Percentiles rank a stretch among this genome's conserved stretches.
phyloP scores from a whole-genome alignment of 495 filamentous ascomycete species.

The Penicillium dipodomyicola region DNA sequence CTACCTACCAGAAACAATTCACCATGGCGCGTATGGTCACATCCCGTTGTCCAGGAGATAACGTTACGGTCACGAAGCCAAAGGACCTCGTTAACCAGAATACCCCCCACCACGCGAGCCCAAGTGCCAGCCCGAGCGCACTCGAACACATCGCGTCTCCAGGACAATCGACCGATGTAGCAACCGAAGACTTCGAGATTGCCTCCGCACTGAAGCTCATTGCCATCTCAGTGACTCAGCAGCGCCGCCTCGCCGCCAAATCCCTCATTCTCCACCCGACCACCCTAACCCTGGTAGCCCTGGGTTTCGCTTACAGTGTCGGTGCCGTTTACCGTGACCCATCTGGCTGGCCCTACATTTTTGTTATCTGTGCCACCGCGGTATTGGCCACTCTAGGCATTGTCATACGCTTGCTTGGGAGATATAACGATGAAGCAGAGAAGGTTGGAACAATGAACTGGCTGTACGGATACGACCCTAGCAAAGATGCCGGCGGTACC shows the following conservation, averaged over 20 bases:
- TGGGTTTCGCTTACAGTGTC: conserved; percentile 35
- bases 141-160: not conserved
- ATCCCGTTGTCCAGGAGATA: not conserved
- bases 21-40: not conserved
- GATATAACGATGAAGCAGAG: conserved; percentile 55
- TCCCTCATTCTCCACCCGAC: conserved; percentile 54
- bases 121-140: not conserved
- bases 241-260: conserved; percentile 54
- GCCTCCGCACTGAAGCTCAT: conserved; percentile 50
- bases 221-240: conserved; percentile 60
- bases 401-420: conserved; percentile 37
- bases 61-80: not conserved
- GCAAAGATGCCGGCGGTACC: not conserved
- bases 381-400: conserved; percentile 45
- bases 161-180: not conserved
- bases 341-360: conserved; percentile 17
- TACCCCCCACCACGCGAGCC: not conserved
- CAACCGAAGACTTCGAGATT: conserved; percentile 16
- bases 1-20: not conserved
- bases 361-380: conserved; percentile 37
- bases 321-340: conserved; percentile 41
- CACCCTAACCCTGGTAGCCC: conserved; percentile 36
- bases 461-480: conserved; percentile 29
- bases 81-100: not conserved
- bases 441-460: conserved; percentile 46